phyloP scores from a whole-genome alignment of 2,329 filamentous ascomycete genomes.

The Exophiala calicioides region DNA sequence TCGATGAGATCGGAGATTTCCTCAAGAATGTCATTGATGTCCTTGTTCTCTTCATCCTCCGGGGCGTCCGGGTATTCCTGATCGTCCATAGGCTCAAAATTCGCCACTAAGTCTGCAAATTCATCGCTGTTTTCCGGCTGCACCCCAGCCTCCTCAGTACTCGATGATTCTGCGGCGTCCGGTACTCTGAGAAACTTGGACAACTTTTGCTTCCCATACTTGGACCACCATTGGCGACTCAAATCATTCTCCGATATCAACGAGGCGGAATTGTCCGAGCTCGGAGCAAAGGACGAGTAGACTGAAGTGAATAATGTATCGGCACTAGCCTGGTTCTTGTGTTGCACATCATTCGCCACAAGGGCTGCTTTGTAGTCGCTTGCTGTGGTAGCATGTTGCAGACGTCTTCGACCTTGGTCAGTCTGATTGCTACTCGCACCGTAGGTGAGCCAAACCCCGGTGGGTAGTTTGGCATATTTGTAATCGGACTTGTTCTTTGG shows the following conservation, averaged over 20 bases:
- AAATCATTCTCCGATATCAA: constrained; percentile 46
- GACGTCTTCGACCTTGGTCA: constrained; percentile 5
- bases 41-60: constrained; percentile 41
- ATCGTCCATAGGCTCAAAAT: constrained; percentile 37
- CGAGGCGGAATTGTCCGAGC: constrained; percentile 47
- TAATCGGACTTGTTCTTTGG: constrained; percentile 44
- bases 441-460: constrained; percentile 48
- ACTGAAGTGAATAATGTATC: constrained; percentile 42
- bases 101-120: constrained; percentile 46
- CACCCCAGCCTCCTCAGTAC: constrained; percentile 29
- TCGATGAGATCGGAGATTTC: constrained; percentile 63
- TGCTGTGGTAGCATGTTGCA: constrained; percentile 5
- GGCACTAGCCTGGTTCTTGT: constrained; percentile 3
- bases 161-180: no score
- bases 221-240: constrained; percentile 49
- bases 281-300: constrained; percentile 53
- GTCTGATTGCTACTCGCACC: constrained; percentile 25
- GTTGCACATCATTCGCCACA: constrained; percentile 14
- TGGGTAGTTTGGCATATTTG: constrained; percentile 41
- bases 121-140: constrained; percentile 35
- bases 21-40: constrained; percentile 53
- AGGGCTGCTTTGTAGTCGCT: constrained; percentile 15
- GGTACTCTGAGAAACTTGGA: constrained; percentile 15
- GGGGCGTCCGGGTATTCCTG: constrained; percentile 34
- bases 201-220: constrained; percentile 43